phyloP scores from a whole-genome alignment of 805 yeast genomes.

The Starmerella vaccinii region DNA sequence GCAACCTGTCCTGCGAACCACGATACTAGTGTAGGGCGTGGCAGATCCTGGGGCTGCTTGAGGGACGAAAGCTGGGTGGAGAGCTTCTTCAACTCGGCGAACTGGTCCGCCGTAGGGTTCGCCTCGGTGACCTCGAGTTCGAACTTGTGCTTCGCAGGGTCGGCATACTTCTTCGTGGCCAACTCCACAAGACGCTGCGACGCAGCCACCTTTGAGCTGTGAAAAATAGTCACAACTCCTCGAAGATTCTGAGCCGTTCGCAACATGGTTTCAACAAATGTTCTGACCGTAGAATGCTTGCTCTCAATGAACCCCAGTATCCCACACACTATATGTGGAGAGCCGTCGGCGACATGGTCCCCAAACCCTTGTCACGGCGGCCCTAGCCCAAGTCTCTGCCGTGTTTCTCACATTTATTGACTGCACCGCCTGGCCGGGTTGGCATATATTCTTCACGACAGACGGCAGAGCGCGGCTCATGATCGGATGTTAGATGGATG shows the following conservation, averaged over 20 bases:
- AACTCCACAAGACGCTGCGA: constrained; percentile 20
- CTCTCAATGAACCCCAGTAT: too few species aligned
- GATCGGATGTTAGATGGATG: constrained; percentile 11
- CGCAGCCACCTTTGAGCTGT: constrained; percentile 25
- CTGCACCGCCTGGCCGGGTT: background rate
- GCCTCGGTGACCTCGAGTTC: constrained; percentile 29
- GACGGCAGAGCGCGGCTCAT: background rate
- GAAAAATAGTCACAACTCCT: constrained; percentile 29
- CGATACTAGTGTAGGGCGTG: constrained; percentile 48
- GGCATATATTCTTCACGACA: background rate
- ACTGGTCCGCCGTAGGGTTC: constrained; percentile 29
- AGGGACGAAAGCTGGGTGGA: constrained; percentile 17
- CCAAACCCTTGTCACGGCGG: background rate
- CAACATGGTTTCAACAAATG: constrained; percentile 22
- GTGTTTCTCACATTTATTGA: background rate
- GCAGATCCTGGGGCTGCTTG: constrained; percentile 20
- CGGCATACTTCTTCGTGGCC: constrained; percentile 19
- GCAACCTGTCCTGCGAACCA: constrained; percentile 53
- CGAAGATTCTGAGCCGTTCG: constrained; percentile 27
- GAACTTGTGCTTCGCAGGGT: constrained; percentile 23
- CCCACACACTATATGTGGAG: too few species aligned
- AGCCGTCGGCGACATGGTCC: too few species aligned
- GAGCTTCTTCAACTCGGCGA: constrained; percentile 17
- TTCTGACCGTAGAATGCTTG: background rate
- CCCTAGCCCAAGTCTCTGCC: background rate